A percentile compares a stretch with the other conserved stretches of the same genome.
phyloP scores from a whole-genome alignment of 2,329 filamentous ascomycete genomes.

The Microsporum ferrugineum region DNA sequence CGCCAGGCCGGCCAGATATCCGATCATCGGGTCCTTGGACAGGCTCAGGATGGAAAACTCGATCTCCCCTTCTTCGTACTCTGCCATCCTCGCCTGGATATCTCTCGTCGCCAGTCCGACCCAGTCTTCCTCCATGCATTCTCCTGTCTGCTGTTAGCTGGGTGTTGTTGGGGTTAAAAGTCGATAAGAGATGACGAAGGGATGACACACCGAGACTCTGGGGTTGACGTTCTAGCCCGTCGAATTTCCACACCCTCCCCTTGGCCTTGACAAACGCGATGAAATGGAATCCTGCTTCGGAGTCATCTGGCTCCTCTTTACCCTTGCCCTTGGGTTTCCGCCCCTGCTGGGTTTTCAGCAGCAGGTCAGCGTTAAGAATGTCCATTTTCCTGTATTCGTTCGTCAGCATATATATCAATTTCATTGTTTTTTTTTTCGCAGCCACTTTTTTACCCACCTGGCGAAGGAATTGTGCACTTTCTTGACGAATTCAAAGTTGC shows the following conservation, averaged over 20 bases:
- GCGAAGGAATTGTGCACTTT: slow-evolving; percentile 81
- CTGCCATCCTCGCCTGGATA: slow-evolving; percentile 56
- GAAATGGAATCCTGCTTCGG: slow-evolving; percentile 69
- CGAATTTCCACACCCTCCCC: slow-evolving; percentile 75
- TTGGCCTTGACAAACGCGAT: slow-evolving; percentile 72
- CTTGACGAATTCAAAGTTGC: slow-evolving; percentile 64
- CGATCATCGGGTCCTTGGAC: slow-evolving; percentile 51
- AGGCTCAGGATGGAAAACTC: slow-evolving; percentile 71
- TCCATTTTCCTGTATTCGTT: slow-evolving; percentile 42
- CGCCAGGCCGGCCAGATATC: slow-evolving; percentile 35
- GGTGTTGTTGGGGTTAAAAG: neutral
- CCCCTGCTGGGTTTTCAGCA: slow-evolving; percentile 40
- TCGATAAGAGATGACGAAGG: neutral
- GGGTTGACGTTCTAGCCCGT: slow-evolving; percentile 67
- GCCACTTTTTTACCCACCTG: slow-evolving; percentile 34
- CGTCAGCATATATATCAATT: neutral
- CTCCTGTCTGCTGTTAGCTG: slow-evolving; percentile 12
- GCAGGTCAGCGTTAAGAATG: slow-evolving; percentile 59
- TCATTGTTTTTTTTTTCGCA: neutral
- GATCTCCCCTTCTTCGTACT: slow-evolving; percentile 53
- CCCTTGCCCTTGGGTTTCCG: slow-evolving; percentile 26
- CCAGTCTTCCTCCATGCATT: slow-evolving; percentile 49
- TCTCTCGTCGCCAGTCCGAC: slow-evolving; percentile 51
- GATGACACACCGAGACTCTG: slow-evolving; percentile 44
- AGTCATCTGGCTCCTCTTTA: slow-evolving; percentile 36